Base-by-base conservation (phyloP, 305 asterid species). In the Solanum hybrid region DNA sequence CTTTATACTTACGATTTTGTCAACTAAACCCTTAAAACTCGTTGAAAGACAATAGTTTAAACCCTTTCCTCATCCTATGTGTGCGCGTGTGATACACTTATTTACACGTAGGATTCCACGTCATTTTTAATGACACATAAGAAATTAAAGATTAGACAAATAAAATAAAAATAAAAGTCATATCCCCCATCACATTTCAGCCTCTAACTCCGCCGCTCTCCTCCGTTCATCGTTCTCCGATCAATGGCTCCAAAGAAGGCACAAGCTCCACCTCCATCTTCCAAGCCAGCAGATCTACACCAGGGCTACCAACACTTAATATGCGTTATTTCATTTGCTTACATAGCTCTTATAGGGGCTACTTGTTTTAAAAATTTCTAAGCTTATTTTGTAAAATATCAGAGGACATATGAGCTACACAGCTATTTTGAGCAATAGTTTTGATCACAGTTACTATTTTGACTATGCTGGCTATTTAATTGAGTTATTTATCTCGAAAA, bases 211-310 rank as follows among this genome's bases (percentile, higher is more conserved):
- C 38, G 72, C 87, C 87, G 87, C 17, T 27, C 13, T 79, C 64
- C 22, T 6, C 85, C 51, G 51, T 22, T 36, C 60, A 11, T 12
- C 19, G 22, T 37, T 40, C 36, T 80, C 87, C 8, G 72, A 45
- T 82, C 87, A 42, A 82, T 82, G 87, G 99, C 99, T 86, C 98
- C 99, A 85, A 96, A 96, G 95, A 96, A 95, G 92, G 98, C 93
- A 1, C 94, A 96, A 92, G 98, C 95, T 84, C 97, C 98, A 11
- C 98, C 98, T 11, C 95, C 98, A 69, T 94, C 98, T 4, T 94
- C 99, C 37, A 96, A 96, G 94, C 98, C 99, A 91, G 90, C 93
- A 91, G 86, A 90, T 92, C 32, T 92, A 91, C 86, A 91, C 93
- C 10, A 66, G 92, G 86, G 93, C 93, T 9, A 91, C 93, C 45